Percentiles rank a stretch among this genome's conserved stretches.
phyloP scores from a whole-genome alignment of 805 yeast species.

The Groenewaldozyma tartarivorans region DNA sequence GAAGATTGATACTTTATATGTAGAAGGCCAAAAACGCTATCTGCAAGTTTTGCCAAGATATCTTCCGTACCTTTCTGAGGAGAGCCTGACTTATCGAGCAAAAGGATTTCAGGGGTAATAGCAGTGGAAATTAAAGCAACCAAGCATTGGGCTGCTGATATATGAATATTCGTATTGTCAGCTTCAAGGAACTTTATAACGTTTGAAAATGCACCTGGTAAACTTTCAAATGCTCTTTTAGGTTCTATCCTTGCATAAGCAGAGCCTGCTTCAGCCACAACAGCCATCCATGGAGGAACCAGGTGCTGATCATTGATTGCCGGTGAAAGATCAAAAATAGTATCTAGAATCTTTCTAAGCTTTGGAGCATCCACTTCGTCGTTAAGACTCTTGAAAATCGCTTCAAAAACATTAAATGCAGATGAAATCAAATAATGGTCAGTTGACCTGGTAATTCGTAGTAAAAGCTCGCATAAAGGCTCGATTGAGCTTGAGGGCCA shows the following conservation, averaged over 20 bases:
- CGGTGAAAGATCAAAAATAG: slow-evolving; percentile 74
- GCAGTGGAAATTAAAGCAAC: slow-evolving; percentile 67
- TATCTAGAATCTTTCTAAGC: slow-evolving; percentile 53
- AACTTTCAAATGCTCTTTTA: slow-evolving; percentile 40
- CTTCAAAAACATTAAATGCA: slow-evolving; percentile 77
- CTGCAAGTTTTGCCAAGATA: slow-evolving; percentile 40
- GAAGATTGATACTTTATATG: slow-evolving; percentile 69
- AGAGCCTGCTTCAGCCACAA: slow-evolving; percentile 70
- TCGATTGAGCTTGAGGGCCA: slow-evolving; percentile 74
- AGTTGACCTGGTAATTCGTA: slow-evolving; percentile 68
- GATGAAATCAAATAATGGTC: slow-evolving; percentile 80
- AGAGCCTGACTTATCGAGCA: slow-evolving; percentile 33
- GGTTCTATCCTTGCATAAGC: slow-evolving; percentile 47
- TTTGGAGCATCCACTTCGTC: slow-evolving; percentile 47
- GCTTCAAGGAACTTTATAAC: slow-evolving; percentile 61
- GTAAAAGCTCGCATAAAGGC: slow-evolving; percentile 61
- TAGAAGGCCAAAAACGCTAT: slow-evolving; percentile 48
- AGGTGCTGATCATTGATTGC: slow-evolving; percentile 72
- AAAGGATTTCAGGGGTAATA: slow-evolving; percentile 49
- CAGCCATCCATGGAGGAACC: slow-evolving; percentile 93
- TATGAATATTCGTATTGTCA: slow-evolving; percentile 52
- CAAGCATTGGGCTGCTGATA: slow-evolving; percentile 78
- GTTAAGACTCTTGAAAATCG: slow-evolving; percentile 59
- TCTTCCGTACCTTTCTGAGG: slow-evolving; percentile 27
- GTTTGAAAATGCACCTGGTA: slow-evolving; percentile 47